phyloP scores from a whole-genome alignment of 2,329 filamentous ascomycete genomes.

The Alternaria incomplexa region DNA sequence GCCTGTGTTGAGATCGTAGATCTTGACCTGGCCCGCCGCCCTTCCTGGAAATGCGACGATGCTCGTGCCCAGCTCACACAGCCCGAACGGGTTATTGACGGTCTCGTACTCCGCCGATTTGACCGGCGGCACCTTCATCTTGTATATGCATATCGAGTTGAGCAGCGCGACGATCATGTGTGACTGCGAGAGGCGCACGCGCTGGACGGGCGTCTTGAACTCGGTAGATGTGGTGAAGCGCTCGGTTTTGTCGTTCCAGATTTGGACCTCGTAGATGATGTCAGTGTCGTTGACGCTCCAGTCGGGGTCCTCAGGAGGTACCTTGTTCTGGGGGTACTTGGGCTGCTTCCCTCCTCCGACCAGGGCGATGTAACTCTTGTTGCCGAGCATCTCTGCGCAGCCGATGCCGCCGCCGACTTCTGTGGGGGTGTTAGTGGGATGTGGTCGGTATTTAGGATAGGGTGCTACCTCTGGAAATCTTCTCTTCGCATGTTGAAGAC shows the following conservation, averaged over 20 bases:
- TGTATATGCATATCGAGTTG: constrained; percentile 82
- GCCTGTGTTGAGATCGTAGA: constrained; percentile 77
- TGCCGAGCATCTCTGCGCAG: constrained; percentile 84
- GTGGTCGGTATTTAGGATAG: neutral
- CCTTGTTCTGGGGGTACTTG: constrained; percentile 88
- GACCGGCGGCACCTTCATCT: constrained; percentile 74
- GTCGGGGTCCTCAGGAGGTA: constrained; percentile 43
- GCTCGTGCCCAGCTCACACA: constrained; percentile 78
- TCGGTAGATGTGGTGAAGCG: constrained; percentile 78
- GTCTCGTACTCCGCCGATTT: constrained; percentile 82
- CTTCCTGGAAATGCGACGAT: constrained; percentile 86
- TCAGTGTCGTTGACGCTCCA: constrained; percentile 38
- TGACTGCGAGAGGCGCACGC: constrained; percentile 76
- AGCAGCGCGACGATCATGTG: constrained; percentile 81
- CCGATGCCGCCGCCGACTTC: constrained; percentile 71
- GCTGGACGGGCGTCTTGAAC: constrained; percentile 78
- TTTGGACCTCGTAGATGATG: constrained; percentile 65
- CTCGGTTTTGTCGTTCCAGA: constrained; percentile 88
- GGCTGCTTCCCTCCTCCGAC: constrained; percentile 87
- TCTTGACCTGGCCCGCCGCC: constrained; percentile 84
- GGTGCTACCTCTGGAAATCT: constrained; percentile 37
- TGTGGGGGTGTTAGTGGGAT: constrained; percentile 22
- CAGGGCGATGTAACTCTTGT: constrained; percentile 84
- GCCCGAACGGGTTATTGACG: constrained; percentile 78
- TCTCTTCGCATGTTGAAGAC: constrained; percentile 37